phyloP scores from a whole-genome alignment of 108 stramenopile species.

The Conticribra guillardii region DNA sequence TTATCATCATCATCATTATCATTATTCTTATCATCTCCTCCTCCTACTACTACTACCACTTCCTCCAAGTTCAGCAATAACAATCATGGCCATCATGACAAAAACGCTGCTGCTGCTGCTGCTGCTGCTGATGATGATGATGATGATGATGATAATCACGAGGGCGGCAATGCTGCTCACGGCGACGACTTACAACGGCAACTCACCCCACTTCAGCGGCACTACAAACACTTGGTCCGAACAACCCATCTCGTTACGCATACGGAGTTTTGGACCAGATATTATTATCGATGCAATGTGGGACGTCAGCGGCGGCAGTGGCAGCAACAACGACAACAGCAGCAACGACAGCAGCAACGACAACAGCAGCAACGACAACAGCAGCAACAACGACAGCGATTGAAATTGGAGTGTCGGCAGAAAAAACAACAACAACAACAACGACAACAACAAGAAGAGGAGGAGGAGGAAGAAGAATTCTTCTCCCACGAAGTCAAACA shows the following conservation, averaged over 20 bases:
- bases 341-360: background rate
- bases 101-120: background rate
- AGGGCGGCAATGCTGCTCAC: background rate
- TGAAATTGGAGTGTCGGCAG: background rate
- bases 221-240: conserved; percentile 56
- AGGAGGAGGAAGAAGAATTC: background rate
- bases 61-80: conserved; percentile 20
- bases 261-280: conserved; percentile 77
- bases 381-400: background rate
- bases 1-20: no score
- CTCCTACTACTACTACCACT: background rate
- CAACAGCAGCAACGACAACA: background rate
- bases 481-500: background rate
- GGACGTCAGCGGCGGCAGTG: conserved; percentile 34
- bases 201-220: conserved; percentile 37
- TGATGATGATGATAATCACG: no score
- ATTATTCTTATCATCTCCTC: conserved; percentile 49
- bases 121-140: no score
- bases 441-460: background rate
- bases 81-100: conserved; percentile 19
- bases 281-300: conserved; percentile 64
- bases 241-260: conserved; percentile 56
- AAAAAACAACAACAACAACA: background rate
- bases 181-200: background rate
- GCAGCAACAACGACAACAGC: conserved; percentile 26